Evolutionary conservation across 805 yeast species (phyloP), one percentile per base, ranked within the genome.

Genomic region (Diddensiella transvaalensis): DNA sequence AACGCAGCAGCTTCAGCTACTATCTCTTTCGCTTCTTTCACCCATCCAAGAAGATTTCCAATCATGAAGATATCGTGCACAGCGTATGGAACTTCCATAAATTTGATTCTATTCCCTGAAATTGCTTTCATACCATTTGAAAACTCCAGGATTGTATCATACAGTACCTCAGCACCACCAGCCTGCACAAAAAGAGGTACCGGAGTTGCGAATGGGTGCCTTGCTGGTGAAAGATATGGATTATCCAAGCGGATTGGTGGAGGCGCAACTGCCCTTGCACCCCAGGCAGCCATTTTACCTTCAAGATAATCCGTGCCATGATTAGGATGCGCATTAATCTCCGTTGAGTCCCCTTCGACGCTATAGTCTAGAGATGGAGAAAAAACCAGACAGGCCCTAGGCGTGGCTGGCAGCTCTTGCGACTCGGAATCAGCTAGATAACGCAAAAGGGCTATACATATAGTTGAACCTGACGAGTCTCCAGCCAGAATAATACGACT

Each of bases 261-360:
- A 4, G 42, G 42, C 4, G 42, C 42, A 40, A 40, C 19, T 4
- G 42, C 42, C 4, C 42, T 24, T 11, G 42, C 42, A 22, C 42
- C 42, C 42, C 42, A 40, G n/a, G 42, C 42, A 3, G 42, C 42
- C 42, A 40, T 40, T 13, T 18, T 24, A 22, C 42, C 42, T n/a
- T 40, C 42, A 24, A 40, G 19, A 8, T 40, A 40, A 22, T 40
- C 42, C 11, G 42, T 40, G 15, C 29, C 8, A 4, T 4, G n/a
- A 22, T 40, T 40, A 4, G 30, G 42, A 22, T 40, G 19, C 18
- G 11, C 22, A 18, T 40, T n/a, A 17, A 40, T 40, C 19, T 40
- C 24, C 3, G 3, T n/a, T 11, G 42, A 40, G 17, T 40, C 42
- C 11, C 42, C 42, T 23, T 40, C 42, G n/a, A 40, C 11, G 22